Evolutionary conservation across 2,329 filamentous ascomycete genomes (phyloP).

Genomic region (Hawksworthiomyces lignivorus): DNA sequence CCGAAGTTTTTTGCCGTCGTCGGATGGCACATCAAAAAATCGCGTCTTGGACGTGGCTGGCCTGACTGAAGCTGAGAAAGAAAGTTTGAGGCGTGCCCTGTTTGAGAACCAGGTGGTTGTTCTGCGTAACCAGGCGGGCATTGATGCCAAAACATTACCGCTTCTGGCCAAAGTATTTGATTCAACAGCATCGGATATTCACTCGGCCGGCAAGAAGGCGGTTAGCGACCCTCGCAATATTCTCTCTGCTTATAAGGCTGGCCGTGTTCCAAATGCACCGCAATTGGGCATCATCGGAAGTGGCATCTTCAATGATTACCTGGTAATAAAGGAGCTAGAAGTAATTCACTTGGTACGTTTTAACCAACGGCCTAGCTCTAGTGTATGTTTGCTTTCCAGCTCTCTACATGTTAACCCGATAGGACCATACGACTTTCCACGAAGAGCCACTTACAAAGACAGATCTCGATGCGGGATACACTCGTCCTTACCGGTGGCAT

Average conservation of each 20-base stretch:
- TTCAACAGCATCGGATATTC: slow-evolving; percentile 9
- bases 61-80: slow-evolving; percentile 7
- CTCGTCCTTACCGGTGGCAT: slow-evolving; percentile 67
- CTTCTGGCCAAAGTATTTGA: slow-evolving; percentile 12
- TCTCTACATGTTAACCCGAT: too few species aligned
- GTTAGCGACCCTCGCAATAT: slow-evolving; percentile 15
- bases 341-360: slow-evolving; percentile 11
- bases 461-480: slow-evolving; percentile 30
- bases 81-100: slow-evolving; percentile 7
- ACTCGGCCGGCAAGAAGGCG: slow-evolving; percentile 13
- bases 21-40: too few species aligned
- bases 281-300: slow-evolving; percentile 15
- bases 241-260: slow-evolving; percentile 12
- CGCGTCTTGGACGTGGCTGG: slow-evolving; percentile 7
- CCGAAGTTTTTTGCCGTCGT: too few species aligned
- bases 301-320: slow-evolving; percentile 11
- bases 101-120: slow-evolving; percentile 15
- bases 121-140: slow-evolving; percentile 12
- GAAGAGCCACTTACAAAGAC: slow-evolving; percentile 32
- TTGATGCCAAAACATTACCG: slow-evolving; percentile 9
- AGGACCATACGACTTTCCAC: slow-evolving; percentile 15
- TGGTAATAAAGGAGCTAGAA: slow-evolving; percentile 9
- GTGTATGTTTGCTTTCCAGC: too few species aligned
- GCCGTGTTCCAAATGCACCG: slow-evolving; percentile 10
- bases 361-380: too few species aligned